Evolutionary conservation across 2,329 filamentous ascomycete species (phyloP).

Genomic region (Aspergillus spinulosporus): DNA sequence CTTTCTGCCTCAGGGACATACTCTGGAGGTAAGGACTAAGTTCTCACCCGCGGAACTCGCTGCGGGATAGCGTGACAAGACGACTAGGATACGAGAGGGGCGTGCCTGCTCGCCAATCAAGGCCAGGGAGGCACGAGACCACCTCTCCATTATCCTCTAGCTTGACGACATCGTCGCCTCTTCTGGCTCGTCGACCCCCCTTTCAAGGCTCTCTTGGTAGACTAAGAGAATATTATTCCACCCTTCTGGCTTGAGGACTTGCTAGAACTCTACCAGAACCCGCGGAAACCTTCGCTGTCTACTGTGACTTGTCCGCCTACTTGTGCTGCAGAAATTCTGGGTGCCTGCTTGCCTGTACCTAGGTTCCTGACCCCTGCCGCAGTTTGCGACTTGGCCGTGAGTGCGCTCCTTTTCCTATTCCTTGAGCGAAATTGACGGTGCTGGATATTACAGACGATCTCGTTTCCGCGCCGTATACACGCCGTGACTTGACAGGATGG

Average conservation of each 20-base stretch:
- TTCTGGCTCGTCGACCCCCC: neutral
- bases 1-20: neutral
- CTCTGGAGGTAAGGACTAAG: neutral
- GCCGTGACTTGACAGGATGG: constrained; percentile 1
- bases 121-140: constrained; percentile 21
- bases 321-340: neutral
- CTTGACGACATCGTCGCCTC: constrained; percentile 15
- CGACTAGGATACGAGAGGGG: constrained; percentile 13
- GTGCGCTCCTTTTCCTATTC: neutral
- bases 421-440: neutral
- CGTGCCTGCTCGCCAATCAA: constrained; percentile 18
- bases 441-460: neutral
- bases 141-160: constrained; percentile 6
- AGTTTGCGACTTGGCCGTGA: constrained; percentile 1
- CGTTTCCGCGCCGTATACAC: neutral
- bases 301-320: constrained; percentile 20
- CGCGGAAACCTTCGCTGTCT: constrained; percentile 10
- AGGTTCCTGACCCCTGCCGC: neutral
- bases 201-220: neutral
- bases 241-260: constrained; percentile 19
- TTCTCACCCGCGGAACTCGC: constrained; percentile 6
- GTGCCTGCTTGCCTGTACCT: constrained; percentile 2
- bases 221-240: constrained; percentile 15
- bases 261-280: constrained; percentile 7
- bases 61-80: neutral